Base-by-base conservation (phyloP, 306 rosid species). In the Oxytropis ochrocephala region DNA sequence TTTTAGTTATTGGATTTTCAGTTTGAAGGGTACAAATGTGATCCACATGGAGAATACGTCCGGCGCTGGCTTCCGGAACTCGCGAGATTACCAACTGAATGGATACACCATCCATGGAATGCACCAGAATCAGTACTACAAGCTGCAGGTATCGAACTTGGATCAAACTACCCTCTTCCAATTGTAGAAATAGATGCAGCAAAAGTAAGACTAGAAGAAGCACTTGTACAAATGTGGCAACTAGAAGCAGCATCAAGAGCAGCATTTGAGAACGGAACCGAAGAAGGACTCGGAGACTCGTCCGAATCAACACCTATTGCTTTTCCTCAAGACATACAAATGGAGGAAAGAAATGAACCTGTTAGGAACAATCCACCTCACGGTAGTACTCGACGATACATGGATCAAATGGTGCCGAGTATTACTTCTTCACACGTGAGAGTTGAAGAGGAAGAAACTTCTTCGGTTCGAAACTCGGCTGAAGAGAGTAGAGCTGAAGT, bases 51-150 rank as follows among this genome's bases (percentile, higher is more conserved):
- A 68, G 98, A 92, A 73, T 92, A 92, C 46, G 98, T 92, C 12
- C 83, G 96, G 21, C 86, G 96, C 67, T 92, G 98, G 98, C 98
- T 92, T 67, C 96, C 96, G 16, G 98, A 92, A 74, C 93, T 92
- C 39, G 71, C 96, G 8, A 87, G 96, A 78, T 67, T 92, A 61
- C 96, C 96, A 48, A 92, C 98, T 5, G 92, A 89, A 76, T 92
- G 96, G 96, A 92, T 92, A 74, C 98, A 92, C 76, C 98, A 92
- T 63, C 98, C 98, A 29, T 92, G 95, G 95, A 88, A 92, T 73
- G 98, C 98, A 61, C 98, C 98, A 6, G 96, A 83, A 62, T 72
- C 83, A 36, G 88, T 92, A 47, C 92, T 92, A 33, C 95, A 89
- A 71, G 96, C 98, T 41, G 98, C 98, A 57, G 96, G 96, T 59